Conservation (phyloP, 2,329 filamentous ascomycete species). For the Epicoccum nigrum region DNA sequence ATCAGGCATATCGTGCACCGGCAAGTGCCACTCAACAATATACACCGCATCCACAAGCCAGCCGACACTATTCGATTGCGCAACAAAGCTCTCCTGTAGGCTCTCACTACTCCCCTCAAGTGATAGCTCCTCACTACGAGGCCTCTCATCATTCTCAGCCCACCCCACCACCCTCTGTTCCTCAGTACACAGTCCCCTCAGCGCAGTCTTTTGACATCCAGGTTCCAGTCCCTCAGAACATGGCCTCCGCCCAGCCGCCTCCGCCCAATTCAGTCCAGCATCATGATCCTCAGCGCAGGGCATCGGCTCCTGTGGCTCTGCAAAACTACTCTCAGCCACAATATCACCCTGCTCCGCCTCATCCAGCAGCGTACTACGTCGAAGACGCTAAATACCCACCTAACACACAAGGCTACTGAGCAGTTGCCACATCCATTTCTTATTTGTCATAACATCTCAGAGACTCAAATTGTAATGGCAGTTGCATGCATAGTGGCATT, state of each 20-base stretch:
- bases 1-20: conserved; percentile 20
- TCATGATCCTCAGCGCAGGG: conserved; percentile 35
- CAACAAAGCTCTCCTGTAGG: conserved; percentile 20
- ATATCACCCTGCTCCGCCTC: conserved; percentile 30
- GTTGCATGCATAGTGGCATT: conserved; percentile 20
- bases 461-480: conserved; percentile 10
- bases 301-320: conserved; percentile 40
- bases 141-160: conserved; percentile 27
- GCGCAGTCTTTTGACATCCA: conserved; percentile 33
- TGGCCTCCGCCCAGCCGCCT: conserved; percentile 23
- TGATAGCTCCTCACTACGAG: conserved; percentile 27
- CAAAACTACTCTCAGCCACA: conserved; percentile 31
- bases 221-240: conserved; percentile 24
- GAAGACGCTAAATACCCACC: conserved; percentile 37
- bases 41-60: conserved; percentile 15
- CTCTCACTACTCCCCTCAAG: conserved; percentile 29
- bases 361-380: conserved; percentile 39
- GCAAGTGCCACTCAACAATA: conserved; percentile 19
- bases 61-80: conserved; percentile 32
- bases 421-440: neutral
- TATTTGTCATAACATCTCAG: neutral
- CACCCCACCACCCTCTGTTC: conserved; percentile 25
- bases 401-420: conserved; percentile 7
- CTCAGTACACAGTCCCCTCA: conserved; percentile 36
- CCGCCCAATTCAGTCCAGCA: conserved; percentile 24